These are phyloP conservation scores for Geranium rotundifolium DNA, from an alignment of 345 rosid genomes.

Conservation along the genomic window DNA sequence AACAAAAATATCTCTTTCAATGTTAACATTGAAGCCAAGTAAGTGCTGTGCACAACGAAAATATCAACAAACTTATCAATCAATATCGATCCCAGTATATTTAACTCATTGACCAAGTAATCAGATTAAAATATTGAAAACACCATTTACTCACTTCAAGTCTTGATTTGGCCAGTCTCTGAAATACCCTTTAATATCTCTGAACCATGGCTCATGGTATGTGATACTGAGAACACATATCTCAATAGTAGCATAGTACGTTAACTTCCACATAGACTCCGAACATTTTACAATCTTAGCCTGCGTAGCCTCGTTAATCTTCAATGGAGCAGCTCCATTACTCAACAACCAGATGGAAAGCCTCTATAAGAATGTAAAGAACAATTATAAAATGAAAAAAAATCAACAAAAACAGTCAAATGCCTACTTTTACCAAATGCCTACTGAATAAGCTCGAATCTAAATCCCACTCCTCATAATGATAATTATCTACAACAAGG, in stretches of 20 bases:
- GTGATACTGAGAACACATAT: slow-evolving; percentile 36
- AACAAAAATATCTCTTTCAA: no score
- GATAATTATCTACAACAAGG: no score
- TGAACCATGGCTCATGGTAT: slow-evolving; percentile 66
- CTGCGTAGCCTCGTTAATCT: slow-evolving; percentile 32
- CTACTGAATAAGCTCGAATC: no score
- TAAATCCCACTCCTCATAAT: no score
- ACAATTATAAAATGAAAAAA: neutral
- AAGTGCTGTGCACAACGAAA: no score
- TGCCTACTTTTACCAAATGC: neutral
- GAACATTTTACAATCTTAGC: slow-evolving; percentile 61
- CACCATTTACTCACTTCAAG: slow-evolving; percentile 46
- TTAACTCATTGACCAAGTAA: neutral
- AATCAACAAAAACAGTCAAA: neutral
- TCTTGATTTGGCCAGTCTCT: slow-evolving; percentile 89
- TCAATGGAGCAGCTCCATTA: slow-evolving; percentile 26
- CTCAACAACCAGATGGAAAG: slow-evolving; percentile 48
- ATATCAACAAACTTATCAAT: no score
- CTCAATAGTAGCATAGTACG: slow-evolving; percentile 62
- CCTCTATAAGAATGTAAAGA: slow-evolving; percentile 27
- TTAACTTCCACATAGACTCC: slow-evolving; percentile 86
- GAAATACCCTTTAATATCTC: slow-evolving; percentile 46
- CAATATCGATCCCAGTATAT: neutral
- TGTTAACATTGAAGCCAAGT: no score
- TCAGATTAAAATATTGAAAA: slow-evolving; percentile 5